A percentile compares a stretch with the other conserved stretches of the same genome.
Conservation (phyloP, 2,329 filamentous ascomycete genomes). For the Colletotrichum incanum region DNA sequence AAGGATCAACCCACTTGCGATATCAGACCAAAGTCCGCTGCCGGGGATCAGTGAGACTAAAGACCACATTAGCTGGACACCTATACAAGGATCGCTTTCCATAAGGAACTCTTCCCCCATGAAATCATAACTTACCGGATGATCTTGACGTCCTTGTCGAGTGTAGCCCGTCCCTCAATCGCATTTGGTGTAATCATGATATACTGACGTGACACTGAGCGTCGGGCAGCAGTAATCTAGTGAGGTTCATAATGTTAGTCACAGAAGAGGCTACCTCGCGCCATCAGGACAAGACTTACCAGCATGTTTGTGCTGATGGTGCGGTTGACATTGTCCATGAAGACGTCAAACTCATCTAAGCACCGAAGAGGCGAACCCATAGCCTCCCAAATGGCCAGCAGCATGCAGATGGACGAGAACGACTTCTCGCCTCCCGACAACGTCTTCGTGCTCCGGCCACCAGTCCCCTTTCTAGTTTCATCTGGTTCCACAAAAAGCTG, state of each 20-base stretch:
- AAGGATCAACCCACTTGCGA: not conserved
- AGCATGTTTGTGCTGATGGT: constrained; percentile 95
- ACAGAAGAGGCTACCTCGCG: not conserved
- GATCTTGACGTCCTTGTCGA: constrained; percentile 82
- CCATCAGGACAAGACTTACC: constrained; percentile 66
- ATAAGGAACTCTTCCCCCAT: not conserved
- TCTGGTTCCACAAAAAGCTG: constrained; percentile 84
- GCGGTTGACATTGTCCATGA: constrained; percentile 98
- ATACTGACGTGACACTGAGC: constrained; percentile 92
- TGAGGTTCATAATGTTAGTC: not conserved
- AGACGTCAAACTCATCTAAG: constrained; percentile 98
- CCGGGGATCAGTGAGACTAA: constrained; percentile 72
- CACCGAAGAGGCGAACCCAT: constrained; percentile 97
- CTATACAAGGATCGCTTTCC: not conserved
- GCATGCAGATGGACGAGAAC: constrained; percentile 94
- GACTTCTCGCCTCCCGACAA: constrained; percentile 98
- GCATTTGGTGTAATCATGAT: constrained; percentile 96
- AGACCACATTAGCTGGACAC: constrained; percentile 46
- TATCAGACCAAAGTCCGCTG: constrained; percentile 62
- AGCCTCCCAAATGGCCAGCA: constrained; percentile 95
- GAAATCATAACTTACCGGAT: constrained; percentile 71
- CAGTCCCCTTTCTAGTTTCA: constrained; percentile 77
- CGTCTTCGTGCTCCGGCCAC: constrained; percentile 89
- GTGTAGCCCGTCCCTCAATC: constrained; percentile 73
- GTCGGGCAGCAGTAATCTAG: constrained; percentile 87